Conservation (phyloP, 352 stramenopile genomes). For the Pythium sukuiense region DNA sequence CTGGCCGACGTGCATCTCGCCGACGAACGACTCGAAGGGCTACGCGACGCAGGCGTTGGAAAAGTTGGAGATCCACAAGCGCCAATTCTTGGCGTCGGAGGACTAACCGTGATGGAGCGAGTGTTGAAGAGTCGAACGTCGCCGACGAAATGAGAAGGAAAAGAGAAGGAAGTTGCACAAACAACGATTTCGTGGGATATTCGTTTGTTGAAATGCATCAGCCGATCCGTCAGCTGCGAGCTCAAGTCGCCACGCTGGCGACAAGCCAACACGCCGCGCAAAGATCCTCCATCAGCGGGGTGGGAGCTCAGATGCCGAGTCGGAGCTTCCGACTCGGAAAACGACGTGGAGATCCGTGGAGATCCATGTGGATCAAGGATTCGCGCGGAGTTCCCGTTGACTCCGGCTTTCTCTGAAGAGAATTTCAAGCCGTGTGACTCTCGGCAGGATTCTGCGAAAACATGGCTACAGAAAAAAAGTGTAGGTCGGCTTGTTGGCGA, state of each 20-base stretch:
- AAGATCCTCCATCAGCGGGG: neutral
- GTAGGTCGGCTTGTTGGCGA: neutral
- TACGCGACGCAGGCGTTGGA: constrained; percentile 50
- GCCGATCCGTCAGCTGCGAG: too few species aligned
- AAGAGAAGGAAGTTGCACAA: neutral
- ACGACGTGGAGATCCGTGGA: too few species aligned
- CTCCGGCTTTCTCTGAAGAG: constrained; percentile 1
- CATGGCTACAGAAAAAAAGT: constrained; percentile 5
- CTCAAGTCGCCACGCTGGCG: neutral
- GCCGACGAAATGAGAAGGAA: neutral
- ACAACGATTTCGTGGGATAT: neutral
- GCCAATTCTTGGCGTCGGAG: constrained; percentile 7
- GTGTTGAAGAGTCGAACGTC: neutral
- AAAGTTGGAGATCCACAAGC: constrained; percentile 30
- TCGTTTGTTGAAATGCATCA: neutral
- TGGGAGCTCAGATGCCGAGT: too few species aligned
- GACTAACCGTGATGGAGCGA: neutral
- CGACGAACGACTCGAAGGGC: constrained; percentile 52
- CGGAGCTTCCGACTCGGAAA: too few species aligned
- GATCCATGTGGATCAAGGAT: too few species aligned
- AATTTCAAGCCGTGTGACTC: neutral
- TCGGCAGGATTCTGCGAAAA: neutral
- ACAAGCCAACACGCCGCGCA: neutral
- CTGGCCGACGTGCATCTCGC: constrained; percentile 59
- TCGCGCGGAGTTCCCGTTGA: neutral